Conservation (phyloP, 192 early-diverging fungal genomes). For the Cladochytrium replicatum region DNA sequence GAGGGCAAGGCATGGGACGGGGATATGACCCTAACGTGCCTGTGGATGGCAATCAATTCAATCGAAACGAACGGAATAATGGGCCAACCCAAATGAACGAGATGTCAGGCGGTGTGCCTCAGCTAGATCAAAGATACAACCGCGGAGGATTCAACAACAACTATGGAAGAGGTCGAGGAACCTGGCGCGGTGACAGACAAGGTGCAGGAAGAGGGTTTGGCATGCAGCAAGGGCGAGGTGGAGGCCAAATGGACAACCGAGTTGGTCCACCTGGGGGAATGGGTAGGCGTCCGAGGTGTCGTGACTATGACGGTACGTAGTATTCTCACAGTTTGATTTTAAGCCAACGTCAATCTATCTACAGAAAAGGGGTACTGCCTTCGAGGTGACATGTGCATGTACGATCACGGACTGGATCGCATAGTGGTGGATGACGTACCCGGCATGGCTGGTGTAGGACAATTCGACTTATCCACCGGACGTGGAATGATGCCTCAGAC, state of each 20-base stretch:
- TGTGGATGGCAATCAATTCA: too few species aligned
- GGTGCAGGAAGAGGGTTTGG: slow-evolving; percentile 13
- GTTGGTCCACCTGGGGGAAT: slow-evolving; percentile 32
- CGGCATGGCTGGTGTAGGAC: slow-evolving; percentile 18
- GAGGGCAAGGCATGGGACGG: too few species aligned
- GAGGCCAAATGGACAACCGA: slow-evolving; percentile 10
- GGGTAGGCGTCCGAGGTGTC: slow-evolving; percentile 41
- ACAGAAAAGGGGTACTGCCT: slow-evolving; percentile 71
- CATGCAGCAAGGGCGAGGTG: background rate
- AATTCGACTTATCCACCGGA: too few species aligned
- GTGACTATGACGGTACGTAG: slow-evolving; percentile 64
- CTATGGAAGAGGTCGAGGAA: background rate
- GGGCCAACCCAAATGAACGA: too few species aligned
- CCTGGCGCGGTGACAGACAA: background rate
- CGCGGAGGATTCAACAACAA: slow-evolving; percentile 4
- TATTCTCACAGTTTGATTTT: slow-evolving; percentile 1
- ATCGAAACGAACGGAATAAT: too few species aligned
- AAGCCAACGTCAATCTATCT: background rate
- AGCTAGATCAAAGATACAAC: background rate
- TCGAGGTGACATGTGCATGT: slow-evolving; percentile 71
- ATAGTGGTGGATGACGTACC: slow-evolving; percentile 54
- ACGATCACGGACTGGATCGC: slow-evolving; percentile 61
- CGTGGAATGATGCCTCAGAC: too few species aligned
- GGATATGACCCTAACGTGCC: too few species aligned
- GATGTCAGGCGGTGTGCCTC: too few species aligned